These are phyloP conservation scores for Farysia itapuensis DNA, from an alignment of 1,284 basidiomycete species.

Conservation along the genomic window DNA sequence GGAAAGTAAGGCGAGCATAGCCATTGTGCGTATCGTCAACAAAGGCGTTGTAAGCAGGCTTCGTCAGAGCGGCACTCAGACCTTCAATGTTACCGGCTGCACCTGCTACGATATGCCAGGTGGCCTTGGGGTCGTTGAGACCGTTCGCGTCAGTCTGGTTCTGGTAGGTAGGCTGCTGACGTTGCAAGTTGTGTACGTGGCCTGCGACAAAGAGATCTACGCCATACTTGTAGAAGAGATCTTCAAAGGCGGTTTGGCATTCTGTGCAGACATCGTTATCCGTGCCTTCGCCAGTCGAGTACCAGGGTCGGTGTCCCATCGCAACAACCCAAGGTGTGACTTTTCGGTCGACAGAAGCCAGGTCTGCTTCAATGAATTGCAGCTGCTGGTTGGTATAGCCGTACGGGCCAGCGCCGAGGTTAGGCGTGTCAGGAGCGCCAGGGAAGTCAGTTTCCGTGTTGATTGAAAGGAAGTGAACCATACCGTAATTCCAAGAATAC, in stretches of 20 bases:
- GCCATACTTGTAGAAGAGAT: constrained; percentile 55
- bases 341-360: constrained; percentile 57
- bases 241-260: constrained; percentile 59
- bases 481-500: constrained; percentile 44
- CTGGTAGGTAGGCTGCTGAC: constrained; percentile 52
- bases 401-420: constrained; percentile 20
- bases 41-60: constrained; percentile 18
- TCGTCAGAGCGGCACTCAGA: constrained; percentile 10
- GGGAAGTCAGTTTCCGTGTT: constrained; percentile 49
- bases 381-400: constrained; percentile 25
- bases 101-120: constrained; percentile 55
- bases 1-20: constrained; percentile 48
- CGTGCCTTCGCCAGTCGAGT: constrained; percentile 37
- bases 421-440: constrained; percentile 31
- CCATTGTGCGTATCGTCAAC: constrained; percentile 25
- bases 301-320: constrained; percentile 57
- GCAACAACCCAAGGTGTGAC: constrained; percentile 61
- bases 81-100: constrained; percentile 60
- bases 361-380: constrained; percentile 51
- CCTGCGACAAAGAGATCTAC: constrained; percentile 58
- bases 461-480: constrained; percentile 43
- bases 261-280: constrained; percentile 41
- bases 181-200: constrained; percentile 61
- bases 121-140: constrained; percentile 55
- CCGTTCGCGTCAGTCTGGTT: constrained; percentile 42